These are phyloP conservation scores for Lentinula sp. DNA, from an alignment of 768 basidiomycete genomes.

Conservation along the genomic window DNA sequence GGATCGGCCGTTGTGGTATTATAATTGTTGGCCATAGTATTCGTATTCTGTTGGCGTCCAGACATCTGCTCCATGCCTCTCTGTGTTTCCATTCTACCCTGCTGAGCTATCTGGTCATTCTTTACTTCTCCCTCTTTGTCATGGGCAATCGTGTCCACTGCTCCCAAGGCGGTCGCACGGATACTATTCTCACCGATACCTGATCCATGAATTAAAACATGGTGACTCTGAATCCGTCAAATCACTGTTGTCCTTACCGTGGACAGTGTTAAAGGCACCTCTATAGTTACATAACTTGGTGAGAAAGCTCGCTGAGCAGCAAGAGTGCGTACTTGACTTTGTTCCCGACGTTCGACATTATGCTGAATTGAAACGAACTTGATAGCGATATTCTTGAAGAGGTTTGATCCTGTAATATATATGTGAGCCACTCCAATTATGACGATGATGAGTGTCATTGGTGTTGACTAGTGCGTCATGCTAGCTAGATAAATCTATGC, in stretches of 20 bases:
- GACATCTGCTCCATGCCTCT: background rate
- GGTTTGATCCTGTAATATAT: background rate
- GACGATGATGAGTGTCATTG: background rate
- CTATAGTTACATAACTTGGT: background rate
- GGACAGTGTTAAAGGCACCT: background rate
- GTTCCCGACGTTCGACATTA: slow-evolving; percentile 2
- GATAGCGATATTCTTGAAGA: too few relatives aligned
- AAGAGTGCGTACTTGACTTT: slow-evolving; percentile 4
- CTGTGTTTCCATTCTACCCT: background rate
- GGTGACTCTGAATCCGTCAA: background rate
- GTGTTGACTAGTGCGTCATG: background rate
- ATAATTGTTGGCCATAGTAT: background rate
- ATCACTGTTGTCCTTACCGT: background rate
- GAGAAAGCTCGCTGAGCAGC: background rate
- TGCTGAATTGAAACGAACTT: background rate
- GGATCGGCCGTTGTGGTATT: background rate
- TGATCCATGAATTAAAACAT: background rate
- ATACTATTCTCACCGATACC: slow-evolving; percentile 4
- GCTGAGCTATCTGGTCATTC: background rate
- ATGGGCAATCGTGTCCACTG: background rate
- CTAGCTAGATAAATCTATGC: background rate
- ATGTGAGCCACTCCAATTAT: background rate
- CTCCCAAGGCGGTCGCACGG: slow-evolving; percentile 1
- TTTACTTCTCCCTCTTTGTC: background rate
- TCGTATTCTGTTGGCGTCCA: background rate